phyloP scores from a whole-genome alignment of 805 yeast genomes.

The Saccharomycopsis sp. region DNA sequence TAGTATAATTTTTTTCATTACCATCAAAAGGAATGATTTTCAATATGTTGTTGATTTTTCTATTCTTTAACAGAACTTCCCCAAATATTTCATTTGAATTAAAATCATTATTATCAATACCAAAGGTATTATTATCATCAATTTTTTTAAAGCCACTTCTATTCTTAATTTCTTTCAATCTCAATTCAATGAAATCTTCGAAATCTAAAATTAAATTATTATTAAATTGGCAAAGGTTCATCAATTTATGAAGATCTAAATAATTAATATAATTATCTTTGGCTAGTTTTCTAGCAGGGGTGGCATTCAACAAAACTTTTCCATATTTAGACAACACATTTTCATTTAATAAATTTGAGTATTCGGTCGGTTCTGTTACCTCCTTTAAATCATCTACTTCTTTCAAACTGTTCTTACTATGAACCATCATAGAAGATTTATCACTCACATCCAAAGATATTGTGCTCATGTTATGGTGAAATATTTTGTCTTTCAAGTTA shows the following conservation, averaged over 20 bases:
- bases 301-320: slow-evolving; percentile 6
- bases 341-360: too few species aligned
- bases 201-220: slow-evolving; percentile 16
- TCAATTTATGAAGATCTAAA: slow-evolving; percentile 10
- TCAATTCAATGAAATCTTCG: slow-evolving; percentile 13
- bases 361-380: too few species aligned
- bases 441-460: too few species aligned
- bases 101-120: too few species aligned
- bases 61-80: slow-evolving; percentile 9
- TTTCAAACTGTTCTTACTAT: too few species aligned
- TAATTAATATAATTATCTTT: slow-evolving; percentile 9
- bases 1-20: slow-evolving; percentile 29
- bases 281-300: slow-evolving; percentile 14
- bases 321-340: slow-evolving; percentile 2
- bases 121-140: too few species aligned
- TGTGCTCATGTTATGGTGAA: too few species aligned
- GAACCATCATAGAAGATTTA: too few species aligned
- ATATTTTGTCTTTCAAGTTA: too few species aligned
- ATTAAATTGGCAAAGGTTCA: slow-evolving; percentile 13
- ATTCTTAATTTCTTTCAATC: slow-evolving; percentile 6
- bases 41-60: slow-evolving; percentile 25
- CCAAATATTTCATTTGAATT: slow-evolving; percentile 11
- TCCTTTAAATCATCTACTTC: too few species aligned
- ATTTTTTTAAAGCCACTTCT: slow-evolving; percentile 7
- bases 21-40: slow-evolving; percentile 39